A percentile compares a stretch with the other conserved stretches of the same genome.
These are phyloP conservation scores for Mallotus repandus DNA, from an alignment of 441 rosid species.

Conservation along the genomic window DNA sequence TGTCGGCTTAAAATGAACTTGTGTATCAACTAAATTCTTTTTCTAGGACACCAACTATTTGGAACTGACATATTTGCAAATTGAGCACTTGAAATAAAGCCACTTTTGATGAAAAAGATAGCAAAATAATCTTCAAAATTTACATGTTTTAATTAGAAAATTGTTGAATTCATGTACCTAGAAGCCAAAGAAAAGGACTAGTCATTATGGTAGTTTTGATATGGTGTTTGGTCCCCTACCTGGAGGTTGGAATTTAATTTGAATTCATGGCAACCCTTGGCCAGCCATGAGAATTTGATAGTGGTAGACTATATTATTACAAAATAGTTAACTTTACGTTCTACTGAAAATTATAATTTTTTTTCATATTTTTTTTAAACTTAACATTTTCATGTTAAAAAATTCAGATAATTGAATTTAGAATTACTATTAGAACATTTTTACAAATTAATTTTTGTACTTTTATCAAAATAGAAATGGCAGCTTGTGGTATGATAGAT, in stretches of 20 bases:
- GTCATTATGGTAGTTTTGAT: not conserved
- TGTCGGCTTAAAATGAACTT: not conserved
- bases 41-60: not conserved
- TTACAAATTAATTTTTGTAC: too few species aligned
- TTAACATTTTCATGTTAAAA: too few species aligned
- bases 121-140: not conserved
- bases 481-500: too few species aligned
- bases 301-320: too few species aligned
- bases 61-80: not conserved
- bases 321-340: too few species aligned
- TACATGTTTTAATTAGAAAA: not conserved
- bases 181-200: not conserved
- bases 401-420: too few species aligned
- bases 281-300: constrained; percentile 10
- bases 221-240: not conserved
- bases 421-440: too few species aligned
- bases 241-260: not conserved
- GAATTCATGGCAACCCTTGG: not conserved
- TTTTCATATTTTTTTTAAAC: too few species aligned
- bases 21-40: too few species aligned
- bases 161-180: not conserved
- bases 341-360: too few species aligned
- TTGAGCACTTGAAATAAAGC: not conserved
- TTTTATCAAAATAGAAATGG: too few species aligned
- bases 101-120: not conserved